These are phyloP conservation scores for Naganishia sp. DNA, from an alignment of 1,284 basidiomycete genomes.

Conservation along the genomic window DNA sequence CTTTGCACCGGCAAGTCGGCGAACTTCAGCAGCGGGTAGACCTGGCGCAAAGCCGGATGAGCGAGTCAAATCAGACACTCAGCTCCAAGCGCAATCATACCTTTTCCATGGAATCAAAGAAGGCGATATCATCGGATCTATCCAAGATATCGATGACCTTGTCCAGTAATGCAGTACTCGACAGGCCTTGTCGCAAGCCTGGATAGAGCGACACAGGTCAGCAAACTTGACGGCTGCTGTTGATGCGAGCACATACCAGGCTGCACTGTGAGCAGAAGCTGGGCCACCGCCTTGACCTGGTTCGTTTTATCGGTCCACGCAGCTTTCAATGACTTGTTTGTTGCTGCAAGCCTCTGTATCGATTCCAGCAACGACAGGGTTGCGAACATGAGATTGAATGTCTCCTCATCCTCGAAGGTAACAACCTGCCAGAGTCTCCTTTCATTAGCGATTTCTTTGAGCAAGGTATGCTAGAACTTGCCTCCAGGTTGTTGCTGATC, in stretches of 20 bases:
- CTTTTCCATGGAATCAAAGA: conserved; percentile 26
- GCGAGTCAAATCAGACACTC: background rate
- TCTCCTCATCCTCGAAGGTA: conserved; percentile 62
- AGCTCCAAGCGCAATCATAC: background rate
- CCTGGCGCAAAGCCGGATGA: conserved; percentile 5
- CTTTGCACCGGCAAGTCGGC: conserved; percentile 63
- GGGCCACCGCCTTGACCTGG: conserved; percentile 61
- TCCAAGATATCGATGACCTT: conserved; percentile 23
- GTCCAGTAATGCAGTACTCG: conserved; percentile 9
- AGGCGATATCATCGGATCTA: conserved; percentile 20
- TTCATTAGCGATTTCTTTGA: no score
- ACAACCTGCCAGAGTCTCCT: conserved; percentile 55
- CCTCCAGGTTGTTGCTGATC: conserved; percentile 84
- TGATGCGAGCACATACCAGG: conserved; percentile 56
- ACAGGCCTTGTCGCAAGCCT: conserved; percentile 10
- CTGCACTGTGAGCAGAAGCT: conserved; percentile 61
- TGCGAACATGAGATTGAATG: conserved; percentile 66
- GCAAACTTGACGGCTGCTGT: background rate
- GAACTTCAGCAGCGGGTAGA: conserved; percentile 22
- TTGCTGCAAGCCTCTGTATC: conserved; percentile 68
- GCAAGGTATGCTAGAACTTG: conserved; percentile 47
- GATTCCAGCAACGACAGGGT: conserved; percentile 69
- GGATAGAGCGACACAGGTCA: background rate
- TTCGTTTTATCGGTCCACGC: conserved; percentile 67
- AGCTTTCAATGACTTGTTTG: conserved; percentile 72